Evolutionary conservation across 2,329 filamentous ascomycete species (phyloP).

Genomic region (Calonectria montana): DNA sequence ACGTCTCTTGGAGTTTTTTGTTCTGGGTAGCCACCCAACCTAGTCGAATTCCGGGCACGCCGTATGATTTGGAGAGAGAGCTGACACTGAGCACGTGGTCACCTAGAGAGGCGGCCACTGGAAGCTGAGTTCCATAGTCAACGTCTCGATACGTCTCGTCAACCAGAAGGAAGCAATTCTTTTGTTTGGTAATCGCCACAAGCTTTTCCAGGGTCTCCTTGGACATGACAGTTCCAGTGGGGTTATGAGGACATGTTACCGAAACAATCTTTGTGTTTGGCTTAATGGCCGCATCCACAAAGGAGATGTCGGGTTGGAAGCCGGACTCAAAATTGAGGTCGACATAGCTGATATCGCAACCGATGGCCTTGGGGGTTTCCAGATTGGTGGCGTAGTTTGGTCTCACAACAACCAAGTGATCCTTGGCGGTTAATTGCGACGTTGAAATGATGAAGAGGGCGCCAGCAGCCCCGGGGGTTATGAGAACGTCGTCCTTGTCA

Average conservation of each 20-base stretch:
- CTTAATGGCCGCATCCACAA: conserved; percentile 28
- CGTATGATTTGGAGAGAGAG: conserved; percentile 39
- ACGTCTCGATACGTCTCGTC: conserved; percentile 40
- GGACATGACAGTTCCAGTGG: conserved; percentile 29
- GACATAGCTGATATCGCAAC: conserved; percentile 36
- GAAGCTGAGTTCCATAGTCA: conserved; percentile 20
- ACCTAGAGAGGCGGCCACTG: conserved; percentile 27
- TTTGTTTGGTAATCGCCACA: conserved; percentile 27
- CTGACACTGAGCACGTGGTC: conserved; percentile 35
- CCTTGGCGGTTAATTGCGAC: conserved; percentile 19
- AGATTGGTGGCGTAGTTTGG: conserved; percentile 42
- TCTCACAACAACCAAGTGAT: conserved; percentile 37
- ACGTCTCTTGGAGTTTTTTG: conserved; percentile 31
- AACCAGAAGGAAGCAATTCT: conserved; percentile 26
- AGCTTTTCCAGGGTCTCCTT: conserved; percentile 8
- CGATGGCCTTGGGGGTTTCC: conserved; percentile 36
- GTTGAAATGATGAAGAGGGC: conserved; percentile 37
- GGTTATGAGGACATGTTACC: conserved; percentile 38
- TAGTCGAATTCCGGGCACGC: conserved; percentile 36
- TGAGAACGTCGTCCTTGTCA: conserved; percentile 31
- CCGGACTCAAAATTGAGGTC: conserved; percentile 32
- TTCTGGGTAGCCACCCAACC: conserved; percentile 34
- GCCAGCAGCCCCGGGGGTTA: conserved; percentile 36
- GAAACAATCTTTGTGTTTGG: conserved; percentile 34
- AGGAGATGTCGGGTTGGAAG: conserved; percentile 27